Evolutionary conservation across 805 yeast species (phyloP).

Genomic region (Ogataea glucozyma): DNA sequence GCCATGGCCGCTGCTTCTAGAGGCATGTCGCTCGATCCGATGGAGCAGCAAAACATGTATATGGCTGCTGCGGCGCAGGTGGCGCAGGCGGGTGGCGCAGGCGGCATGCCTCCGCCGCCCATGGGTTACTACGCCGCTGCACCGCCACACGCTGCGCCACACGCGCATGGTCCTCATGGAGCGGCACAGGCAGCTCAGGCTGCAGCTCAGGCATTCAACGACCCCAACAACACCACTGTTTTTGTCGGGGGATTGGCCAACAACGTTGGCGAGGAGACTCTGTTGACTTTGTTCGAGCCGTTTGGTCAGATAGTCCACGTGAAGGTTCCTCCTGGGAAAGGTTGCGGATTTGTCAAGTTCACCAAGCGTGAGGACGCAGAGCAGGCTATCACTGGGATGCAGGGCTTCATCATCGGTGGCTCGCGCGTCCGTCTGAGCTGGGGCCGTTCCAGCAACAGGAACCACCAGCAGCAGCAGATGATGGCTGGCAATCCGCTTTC

Average conservation of each 20-base stretch:
- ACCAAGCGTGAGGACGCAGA: constrained; percentile 71
- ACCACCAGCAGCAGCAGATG: constrained; percentile 23
- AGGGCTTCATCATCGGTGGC: constrained; percentile 77
- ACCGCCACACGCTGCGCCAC: constrained; percentile 23
- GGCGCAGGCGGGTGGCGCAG: constrained; percentile 18
- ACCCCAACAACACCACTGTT: constrained; percentile 77
- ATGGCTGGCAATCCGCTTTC: constrained; percentile 24
- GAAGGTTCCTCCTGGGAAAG: constrained; percentile 76
- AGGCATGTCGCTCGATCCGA: constrained; percentile 24
- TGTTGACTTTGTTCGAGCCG: constrained; percentile 64
- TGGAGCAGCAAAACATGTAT: constrained; percentile 27
- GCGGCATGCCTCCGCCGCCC: constrained; percentile 20
- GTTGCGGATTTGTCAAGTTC: constrained; percentile 77
- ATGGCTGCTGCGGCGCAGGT: constrained; percentile 22
- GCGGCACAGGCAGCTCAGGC: constrained; percentile 25
- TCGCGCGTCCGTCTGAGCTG: constrained; percentile 71
- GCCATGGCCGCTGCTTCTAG: constrained; percentile 13
- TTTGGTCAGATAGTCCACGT: constrained; percentile 71
- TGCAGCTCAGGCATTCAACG: constrained; percentile 35
- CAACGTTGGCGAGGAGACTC: constrained; percentile 60
- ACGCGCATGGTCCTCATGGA: constrained; percentile 12
- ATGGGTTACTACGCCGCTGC: constrained; percentile 28
- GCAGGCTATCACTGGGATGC: constrained; percentile 75
- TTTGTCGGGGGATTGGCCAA: constrained; percentile 68
- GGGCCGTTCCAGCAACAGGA: constrained; percentile 54